Base-by-base conservation (phyloP, 352 stramenopile genomes). In the Pythium angustatum region DNA sequence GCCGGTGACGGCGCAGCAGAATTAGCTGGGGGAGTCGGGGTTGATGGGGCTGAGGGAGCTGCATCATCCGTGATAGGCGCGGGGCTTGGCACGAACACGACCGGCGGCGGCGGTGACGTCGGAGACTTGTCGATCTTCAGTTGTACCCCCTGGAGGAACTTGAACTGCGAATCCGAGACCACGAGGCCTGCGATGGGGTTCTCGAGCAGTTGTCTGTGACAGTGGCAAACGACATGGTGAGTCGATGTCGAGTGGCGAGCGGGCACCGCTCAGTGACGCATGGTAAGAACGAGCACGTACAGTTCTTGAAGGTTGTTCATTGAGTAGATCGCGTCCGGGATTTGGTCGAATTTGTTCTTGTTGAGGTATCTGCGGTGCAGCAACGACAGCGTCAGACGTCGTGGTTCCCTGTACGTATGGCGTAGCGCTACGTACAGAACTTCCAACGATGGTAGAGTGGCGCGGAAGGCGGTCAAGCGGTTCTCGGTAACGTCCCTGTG, bases 361-460 rank as follows among this genome's bases (percentile, higher is more conserved):
- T 41, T 54, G 27, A 54, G 48, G 27, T 54, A 41, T n/a, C 48
- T 54, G 17, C 22, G 34, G 24, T n/a, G n/a, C n/a, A n/a, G n/a
- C n/a, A n/a, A n/a, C n/a, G n/a, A n/a, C n/a, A n/a, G n/a, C n/a
- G n/a, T n/a, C n/a, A n/a, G n/a, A n/a, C n/a, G n/a, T n/a, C n/a
- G n/a, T n/a, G n/a, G n/a, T n/a, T n/a, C n/a, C n/a, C n/a, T n/a
- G n/a, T n/a, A n/a, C 40, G 5, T 17, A 22, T n/a, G n/a, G n/a
- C n/a, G n/a, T n/a, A n/a, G n/a, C n/a, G n/a, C n/a, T n/a, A 44
- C 49, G n/a, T 56, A 56, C 49, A 56, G 21, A 5, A 31, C 30
- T 14, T 44, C 49, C 11, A 56, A 11, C 2, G 19, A 10, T 2
- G 49, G 49, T 5, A 56, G 30, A 21, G 30, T 31, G 1, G 49